Conservation (phyloP, 768 basidiomycete genomes). For the Basidioascus undulatus region DNA sequence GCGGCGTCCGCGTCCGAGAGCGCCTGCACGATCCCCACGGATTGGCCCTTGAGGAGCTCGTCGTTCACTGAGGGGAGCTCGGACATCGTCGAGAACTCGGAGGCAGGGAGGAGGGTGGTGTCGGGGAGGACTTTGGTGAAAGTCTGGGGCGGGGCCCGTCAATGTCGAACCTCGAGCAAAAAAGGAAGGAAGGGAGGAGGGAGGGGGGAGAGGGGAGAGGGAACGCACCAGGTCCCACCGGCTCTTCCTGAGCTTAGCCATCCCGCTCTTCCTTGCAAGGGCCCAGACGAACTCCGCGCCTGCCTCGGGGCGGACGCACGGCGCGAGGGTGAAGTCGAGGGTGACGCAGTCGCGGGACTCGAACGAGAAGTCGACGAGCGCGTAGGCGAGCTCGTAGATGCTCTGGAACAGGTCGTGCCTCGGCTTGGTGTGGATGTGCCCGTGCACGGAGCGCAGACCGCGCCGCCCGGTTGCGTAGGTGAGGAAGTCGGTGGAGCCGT, state of each 20-base stretch:
- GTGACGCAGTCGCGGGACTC: constrained; percentile 39
- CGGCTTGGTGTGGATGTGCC: constrained; percentile 49
- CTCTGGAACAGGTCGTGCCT: constrained; percentile 59
- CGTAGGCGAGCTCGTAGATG: constrained; percentile 33
- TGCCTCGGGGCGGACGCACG: constrained; percentile 25
- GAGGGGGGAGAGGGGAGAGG: neutral
- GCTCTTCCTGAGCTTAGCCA: constrained; percentile 37
- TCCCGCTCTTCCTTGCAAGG: constrained; percentile 53
- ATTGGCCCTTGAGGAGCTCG: too few species aligned
- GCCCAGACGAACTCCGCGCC: constrained; percentile 77
- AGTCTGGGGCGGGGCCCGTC: constrained; percentile 25
- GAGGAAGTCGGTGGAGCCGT: constrained; percentile 60
- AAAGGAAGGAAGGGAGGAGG: neutral
- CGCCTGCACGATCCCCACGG: too few species aligned
- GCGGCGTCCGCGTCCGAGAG: too few species aligned
- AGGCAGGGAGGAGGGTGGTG: constrained; percentile 28
- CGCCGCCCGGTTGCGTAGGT: constrained; percentile 70
- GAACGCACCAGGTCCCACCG: constrained; percentile 72
- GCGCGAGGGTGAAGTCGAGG: constrained; percentile 51
- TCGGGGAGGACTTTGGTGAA: constrained; percentile 53
- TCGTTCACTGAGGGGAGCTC: neutral
- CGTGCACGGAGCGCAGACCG: constrained; percentile 50
- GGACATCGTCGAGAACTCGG: neutral
- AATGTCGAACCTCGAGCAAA: too few species aligned
- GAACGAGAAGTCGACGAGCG: constrained; percentile 54